A percentile compares a stretch with the other conserved stretches of the same genome.
These are phyloP conservation scores for Phyllosticta citribraziliensis DNA, from an alignment of 2,329 filamentous ascomycete genomes.

Conservation along the genomic window DNA sequence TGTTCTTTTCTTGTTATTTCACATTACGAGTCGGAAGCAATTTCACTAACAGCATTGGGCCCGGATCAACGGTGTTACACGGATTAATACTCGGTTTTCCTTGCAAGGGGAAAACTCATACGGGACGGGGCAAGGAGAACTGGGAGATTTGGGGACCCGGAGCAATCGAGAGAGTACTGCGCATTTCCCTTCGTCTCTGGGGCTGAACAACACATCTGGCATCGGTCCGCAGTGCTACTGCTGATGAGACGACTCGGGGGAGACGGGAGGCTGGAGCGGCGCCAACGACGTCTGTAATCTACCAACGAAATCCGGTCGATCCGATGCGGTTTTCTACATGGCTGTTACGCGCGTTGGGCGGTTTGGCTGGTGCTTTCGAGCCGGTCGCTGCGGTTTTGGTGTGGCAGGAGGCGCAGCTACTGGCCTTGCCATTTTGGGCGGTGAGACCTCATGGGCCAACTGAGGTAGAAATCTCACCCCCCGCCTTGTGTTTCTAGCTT, in stretches of 20 bases:
- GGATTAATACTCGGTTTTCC: constrained; percentile 7
- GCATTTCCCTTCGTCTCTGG: not conserved
- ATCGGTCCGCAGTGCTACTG: not conserved
- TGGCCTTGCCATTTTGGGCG: not conserved
- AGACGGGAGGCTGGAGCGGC: not conserved
- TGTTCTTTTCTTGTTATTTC: not conserved
- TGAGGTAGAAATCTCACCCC: not conserved
- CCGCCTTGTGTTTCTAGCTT: not conserved
- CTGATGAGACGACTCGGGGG: no score
- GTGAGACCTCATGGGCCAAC: not conserved
- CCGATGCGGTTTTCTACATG: not conserved
- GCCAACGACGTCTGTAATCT: not conserved
- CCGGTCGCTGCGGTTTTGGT: not conserved
- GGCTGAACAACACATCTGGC: not conserved
- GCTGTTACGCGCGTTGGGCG: not conserved
- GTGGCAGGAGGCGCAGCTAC: not conserved
- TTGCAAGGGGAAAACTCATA: constrained; percentile 3
- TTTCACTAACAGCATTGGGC: constrained; percentile 9
- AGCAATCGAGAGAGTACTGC: not conserved
- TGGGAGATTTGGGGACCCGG: not conserved
- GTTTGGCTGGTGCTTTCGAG: not conserved
- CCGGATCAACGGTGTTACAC: constrained; percentile 10
- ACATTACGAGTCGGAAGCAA: not conserved
- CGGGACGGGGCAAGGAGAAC: not conserved
- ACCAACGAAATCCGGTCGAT: not conserved